Conservation (phyloP, 495 filamentous ascomycete species). For the Aspergillus panamensis region DNA sequence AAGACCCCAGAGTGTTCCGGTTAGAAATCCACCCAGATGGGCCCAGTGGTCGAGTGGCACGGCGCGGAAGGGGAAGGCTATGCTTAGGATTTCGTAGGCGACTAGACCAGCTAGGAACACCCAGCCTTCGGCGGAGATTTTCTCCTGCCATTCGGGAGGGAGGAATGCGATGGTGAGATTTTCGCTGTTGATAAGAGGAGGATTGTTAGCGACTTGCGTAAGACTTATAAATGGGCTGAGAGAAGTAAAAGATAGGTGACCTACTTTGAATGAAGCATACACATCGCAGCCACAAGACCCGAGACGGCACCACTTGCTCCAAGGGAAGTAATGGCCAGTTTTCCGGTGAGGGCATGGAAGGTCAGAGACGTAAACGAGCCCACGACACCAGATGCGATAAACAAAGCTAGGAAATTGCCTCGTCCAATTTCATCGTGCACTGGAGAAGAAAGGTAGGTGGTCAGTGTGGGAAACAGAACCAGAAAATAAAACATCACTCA, state of each 20-base stretch:
- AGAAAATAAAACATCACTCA: slow-evolving; percentile 29
- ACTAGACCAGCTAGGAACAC: slow-evolving; percentile 37
- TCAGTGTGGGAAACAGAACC: neutral
- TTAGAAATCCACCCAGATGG: slow-evolving; percentile 66
- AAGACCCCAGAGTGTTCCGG: slow-evolving; percentile 43
- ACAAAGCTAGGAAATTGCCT: slow-evolving; percentile 77
- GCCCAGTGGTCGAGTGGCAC: slow-evolving; percentile 59
- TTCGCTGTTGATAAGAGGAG: slow-evolving; percentile 25
- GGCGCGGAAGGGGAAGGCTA: slow-evolving; percentile 30
- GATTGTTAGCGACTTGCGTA: slow-evolving; percentile 9
- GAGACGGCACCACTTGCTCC: slow-evolving; percentile 74
- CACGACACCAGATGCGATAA: slow-evolving; percentile 62
- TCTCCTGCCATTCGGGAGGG: slow-evolving; percentile 36
- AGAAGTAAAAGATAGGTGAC: slow-evolving; percentile 11
- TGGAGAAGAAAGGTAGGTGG: slow-evolving; percentile 13
- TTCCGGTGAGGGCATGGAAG: slow-evolving; percentile 50
- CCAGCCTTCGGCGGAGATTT: slow-evolving; percentile 35
- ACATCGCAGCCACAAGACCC: slow-evolving; percentile 65
- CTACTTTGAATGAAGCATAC: slow-evolving; percentile 58
- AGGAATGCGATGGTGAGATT: slow-evolving; percentile 43
- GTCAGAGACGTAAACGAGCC: slow-evolving; percentile 63
- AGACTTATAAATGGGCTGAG: neutral
- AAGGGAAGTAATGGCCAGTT: slow-evolving; percentile 52
- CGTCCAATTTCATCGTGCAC: slow-evolving; percentile 87
- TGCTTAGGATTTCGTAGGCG: slow-evolving; percentile 35